Percentiles rank a stretch among this genome's conserved stretches.
Conservation (phyloP, 192 early-diverging fungal genomes). For the Dissophora globulifera region DNA sequence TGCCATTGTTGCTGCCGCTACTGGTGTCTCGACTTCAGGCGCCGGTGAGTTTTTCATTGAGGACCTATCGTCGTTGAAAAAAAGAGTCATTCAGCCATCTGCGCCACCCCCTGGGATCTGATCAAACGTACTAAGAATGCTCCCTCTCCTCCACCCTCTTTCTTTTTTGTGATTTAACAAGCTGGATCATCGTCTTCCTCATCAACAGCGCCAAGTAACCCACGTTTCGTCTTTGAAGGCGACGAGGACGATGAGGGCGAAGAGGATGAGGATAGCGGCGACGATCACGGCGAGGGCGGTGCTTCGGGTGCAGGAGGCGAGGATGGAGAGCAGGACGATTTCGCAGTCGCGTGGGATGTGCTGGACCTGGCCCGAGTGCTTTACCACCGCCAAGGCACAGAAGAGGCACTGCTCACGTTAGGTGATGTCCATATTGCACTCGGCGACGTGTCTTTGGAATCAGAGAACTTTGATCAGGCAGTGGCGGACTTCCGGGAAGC, state of each 20-base stretch:
- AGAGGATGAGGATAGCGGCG: conserved; percentile 55
- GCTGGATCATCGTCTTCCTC: too few relatives aligned
- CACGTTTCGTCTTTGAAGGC: conserved; percentile 73
- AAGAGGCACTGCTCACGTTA: conserved; percentile 62
- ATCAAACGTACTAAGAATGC: too few relatives aligned
- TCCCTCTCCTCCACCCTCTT: background rate
- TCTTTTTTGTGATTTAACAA: too few relatives aligned
- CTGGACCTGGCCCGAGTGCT: conserved; percentile 88
- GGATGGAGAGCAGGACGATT: conserved; percentile 65
- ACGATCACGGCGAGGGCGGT: conserved; percentile 54
- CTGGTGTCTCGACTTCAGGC: conserved; percentile 9
- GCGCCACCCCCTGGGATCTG: too few relatives aligned
- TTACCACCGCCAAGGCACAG: conserved; percentile 64
- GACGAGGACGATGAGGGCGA: conserved; percentile 61
- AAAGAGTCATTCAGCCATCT: too few relatives aligned
- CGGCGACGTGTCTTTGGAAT: conserved; percentile 89
- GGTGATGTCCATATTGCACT: conserved; percentile 79
- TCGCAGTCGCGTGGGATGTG: conserved; percentile 84
- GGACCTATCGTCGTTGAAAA: too few relatives aligned
- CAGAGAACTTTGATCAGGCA: conserved; percentile 77
- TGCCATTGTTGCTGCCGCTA: conserved; percentile 29
- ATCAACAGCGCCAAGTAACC: conserved; percentile 54
- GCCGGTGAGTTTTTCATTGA: conserved; percentile 2
- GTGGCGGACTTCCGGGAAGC: conserved; percentile 67
- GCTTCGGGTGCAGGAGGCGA: conserved; percentile 45